These are phyloP conservation scores for Penicillium nordicum DNA, from an alignment of 2,329 filamentous ascomycete species.

Conservation along the genomic window DNA sequence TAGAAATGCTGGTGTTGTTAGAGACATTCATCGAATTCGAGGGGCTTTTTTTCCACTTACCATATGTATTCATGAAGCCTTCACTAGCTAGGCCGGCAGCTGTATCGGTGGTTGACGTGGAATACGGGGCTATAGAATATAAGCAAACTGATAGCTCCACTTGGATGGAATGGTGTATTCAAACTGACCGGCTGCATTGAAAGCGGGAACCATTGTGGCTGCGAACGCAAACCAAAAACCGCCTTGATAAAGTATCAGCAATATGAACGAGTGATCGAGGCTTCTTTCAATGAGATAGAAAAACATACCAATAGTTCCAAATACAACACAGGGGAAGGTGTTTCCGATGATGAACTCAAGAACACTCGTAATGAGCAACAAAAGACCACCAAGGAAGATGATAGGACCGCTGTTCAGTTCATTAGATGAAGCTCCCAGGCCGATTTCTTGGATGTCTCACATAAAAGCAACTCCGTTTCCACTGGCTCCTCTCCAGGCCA, in stretches of 20 bases:
- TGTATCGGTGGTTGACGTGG: conserved; percentile 26
- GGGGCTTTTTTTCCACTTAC: neutral
- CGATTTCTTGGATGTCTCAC: conserved; percentile 10
- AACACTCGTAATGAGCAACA: conserved; percentile 52
- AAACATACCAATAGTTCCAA: conserved; percentile 48
- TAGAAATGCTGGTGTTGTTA: conserved; percentile 49
- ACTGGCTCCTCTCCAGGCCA: conserved; percentile 28
- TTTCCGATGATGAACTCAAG: conserved; percentile 59
- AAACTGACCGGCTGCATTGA: conserved; percentile 51
- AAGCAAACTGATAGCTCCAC: neutral
- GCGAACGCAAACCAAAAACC: conserved; percentile 58
- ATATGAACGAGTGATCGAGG: neutral
- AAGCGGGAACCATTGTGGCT: conserved; percentile 54
- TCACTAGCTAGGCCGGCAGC: conserved; percentile 21
- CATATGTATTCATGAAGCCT: conserved; percentile 26
- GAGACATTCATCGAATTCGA: neutral
- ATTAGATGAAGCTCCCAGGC: neutral
- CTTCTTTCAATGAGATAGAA: neutral
- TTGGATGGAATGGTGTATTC: conserved; percentile 53
- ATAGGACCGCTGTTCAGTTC: conserved; percentile 43
- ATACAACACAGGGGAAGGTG: conserved; percentile 59
- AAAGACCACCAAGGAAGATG: conserved; percentile 54
- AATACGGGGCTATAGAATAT: conserved; percentile 21
- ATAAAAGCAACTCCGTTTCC: conserved; percentile 26
- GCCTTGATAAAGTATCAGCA: conserved; percentile 18